A percentile compares a stretch with the other conserved stretches of the same genome.
phyloP scores from a whole-genome alignment of 2,329 filamentous ascomycete species.

The Ceratocystis alfenasii region DNA sequence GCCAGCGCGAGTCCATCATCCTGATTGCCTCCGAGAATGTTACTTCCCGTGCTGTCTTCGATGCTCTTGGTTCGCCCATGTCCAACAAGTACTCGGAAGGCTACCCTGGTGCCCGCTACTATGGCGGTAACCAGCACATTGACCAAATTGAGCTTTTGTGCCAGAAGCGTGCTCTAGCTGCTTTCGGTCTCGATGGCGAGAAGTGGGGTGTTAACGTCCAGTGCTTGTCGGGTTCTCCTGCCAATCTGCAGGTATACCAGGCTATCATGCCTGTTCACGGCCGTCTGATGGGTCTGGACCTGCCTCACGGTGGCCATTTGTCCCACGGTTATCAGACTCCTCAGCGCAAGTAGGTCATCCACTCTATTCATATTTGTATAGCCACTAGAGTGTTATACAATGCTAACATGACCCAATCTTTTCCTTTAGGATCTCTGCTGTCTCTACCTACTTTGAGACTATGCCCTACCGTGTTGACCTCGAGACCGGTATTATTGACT shows the following conservation, averaged over 20 bases:
- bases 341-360: slow-evolving; percentile 59
- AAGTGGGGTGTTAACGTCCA: slow-evolving; percentile 99
- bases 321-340: slow-evolving; percentile 97
- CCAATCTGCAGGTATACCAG: slow-evolving; percentile 97
- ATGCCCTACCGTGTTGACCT: slow-evolving; percentile 88
- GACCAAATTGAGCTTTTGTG: slow-evolving; percentile 91
- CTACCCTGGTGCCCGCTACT: slow-evolving; percentile 95
- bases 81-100: slow-evolving; percentile 99
- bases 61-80: slow-evolving; percentile 89
- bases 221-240: slow-evolving; percentile 80
- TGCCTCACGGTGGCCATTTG: slow-evolving; percentile 88
- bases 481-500: slow-evolving; percentile 92
- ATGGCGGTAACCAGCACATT: slow-evolving; percentile 98
- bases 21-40: slow-evolving; percentile 99
- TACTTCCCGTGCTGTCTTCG: slow-evolving; percentile 94
- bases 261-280: slow-evolving; percentile 93
- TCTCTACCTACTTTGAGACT: slow-evolving; percentile 99
- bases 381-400: neutral
- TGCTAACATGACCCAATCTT: neutral
- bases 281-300: slow-evolving; percentile 89
- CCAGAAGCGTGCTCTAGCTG: slow-evolving; percentile 83
- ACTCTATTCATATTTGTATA: no score
- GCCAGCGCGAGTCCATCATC: slow-evolving; percentile 96
- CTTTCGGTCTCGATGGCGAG: slow-evolving; percentile 72
- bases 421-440: slow-evolving; percentile 63